Evolutionary conservation across 2,329 filamentous ascomycete genomes (phyloP), one percentile per base, ranked within the genome.

Genomic region (Penicillium griseofulvum): DNA sequence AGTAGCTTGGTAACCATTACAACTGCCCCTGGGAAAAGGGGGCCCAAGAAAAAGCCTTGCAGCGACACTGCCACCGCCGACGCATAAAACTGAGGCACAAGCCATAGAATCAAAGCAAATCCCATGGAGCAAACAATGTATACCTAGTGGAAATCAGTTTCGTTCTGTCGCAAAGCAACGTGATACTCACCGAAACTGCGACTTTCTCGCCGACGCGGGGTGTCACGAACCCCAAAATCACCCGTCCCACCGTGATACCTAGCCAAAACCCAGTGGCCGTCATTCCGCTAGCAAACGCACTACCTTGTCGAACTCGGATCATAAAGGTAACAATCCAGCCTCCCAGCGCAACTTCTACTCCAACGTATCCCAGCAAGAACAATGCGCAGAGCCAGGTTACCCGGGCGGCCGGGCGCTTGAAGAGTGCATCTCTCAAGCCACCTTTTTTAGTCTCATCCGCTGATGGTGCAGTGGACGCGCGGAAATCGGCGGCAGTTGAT

Each of bases 311-410:
- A 24, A 91, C 86, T 19, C 83, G 78, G n/a, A 92, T 84, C 89
- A 96, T 95, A 69, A 96, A 95, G 0, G 87, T 87, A 46, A 90
- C 87, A 59, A 95, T 87, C 90, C 90, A 94, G 16, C 90, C 90
- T 19, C 87, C 87, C 2, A 91, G 76, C 0, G 84, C 85, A 11
- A 78, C 76, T 56, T 96, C 91, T 6, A 84, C 81, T 4, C 91
- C 91, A 0, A 93, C 87, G 65, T 95, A 95, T 9, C 85, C 84
- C 5, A 95, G 80, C 14, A 95, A 76, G 69, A 95, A 95, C 1
- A 88, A 57, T 2, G 89, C 64, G 36, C 65, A 66, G 10, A 68
- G 37, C 65, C 65, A 68, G 5, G 65, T 66, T 14, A 68, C 62
- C 22, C 63, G 59, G 10, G 64, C 62, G n/a, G 65, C 62, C 0